Conservation (phyloP, 805 yeast species). For the Wickerhamomyces queroliae region DNA sequence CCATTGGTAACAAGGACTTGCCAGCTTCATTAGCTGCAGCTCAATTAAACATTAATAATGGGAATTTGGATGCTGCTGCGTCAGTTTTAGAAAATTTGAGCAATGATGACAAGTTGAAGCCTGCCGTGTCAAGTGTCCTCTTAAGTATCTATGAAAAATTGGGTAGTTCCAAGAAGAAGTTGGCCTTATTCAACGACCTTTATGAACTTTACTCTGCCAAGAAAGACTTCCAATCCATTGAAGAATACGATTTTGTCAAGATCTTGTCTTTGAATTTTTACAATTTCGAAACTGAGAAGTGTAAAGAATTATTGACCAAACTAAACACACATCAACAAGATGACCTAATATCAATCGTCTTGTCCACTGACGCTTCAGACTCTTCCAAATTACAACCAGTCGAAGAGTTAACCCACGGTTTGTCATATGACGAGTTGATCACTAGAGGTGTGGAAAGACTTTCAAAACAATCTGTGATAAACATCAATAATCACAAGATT, state of each 20-base stretch:
- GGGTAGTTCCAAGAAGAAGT: slow-evolving; percentile 30
- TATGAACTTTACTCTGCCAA: slow-evolving; percentile 16
- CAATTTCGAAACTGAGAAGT: slow-evolving; percentile 6
- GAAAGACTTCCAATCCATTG: slow-evolving; percentile 8
- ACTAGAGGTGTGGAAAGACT: slow-evolving; percentile 12
- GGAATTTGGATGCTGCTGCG: slow-evolving; percentile 29
- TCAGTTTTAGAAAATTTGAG: slow-evolving; percentile 29
- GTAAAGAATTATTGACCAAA: slow-evolving; percentile 12
- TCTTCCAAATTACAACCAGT: slow-evolving; percentile 20
- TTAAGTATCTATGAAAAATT: slow-evolving; percentile 43
- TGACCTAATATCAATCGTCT: slow-evolving; percentile 23
- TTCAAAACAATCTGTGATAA: slow-evolving; percentile 8
- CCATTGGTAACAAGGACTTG: slow-evolving; percentile 23
- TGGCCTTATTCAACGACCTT: slow-evolving; percentile 26
- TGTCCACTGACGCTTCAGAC: slow-evolving; percentile 15
- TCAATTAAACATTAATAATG: slow-evolving; percentile 26
- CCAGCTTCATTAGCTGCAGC: slow-evolving; percentile 28
- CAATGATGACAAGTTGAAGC: slow-evolving; percentile 20
- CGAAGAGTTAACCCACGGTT: slow-evolving; percentile 20
- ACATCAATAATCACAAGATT: slow-evolving; percentile 9
- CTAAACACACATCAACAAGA: slow-evolving; percentile 23
- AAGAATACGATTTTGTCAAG: slow-evolving; percentile 24
- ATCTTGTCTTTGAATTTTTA: slow-evolving; percentile 32
- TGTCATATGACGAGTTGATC: slow-evolving; percentile 28
- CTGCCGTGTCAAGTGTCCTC: slow-evolving; percentile 46